Percentiles rank a stretch among this genome's conserved stretches.
These are phyloP conservation scores for Zalaria obscura DNA, from an alignment of 2,329 filamentous ascomycete genomes.

Conservation along the genomic window DNA sequence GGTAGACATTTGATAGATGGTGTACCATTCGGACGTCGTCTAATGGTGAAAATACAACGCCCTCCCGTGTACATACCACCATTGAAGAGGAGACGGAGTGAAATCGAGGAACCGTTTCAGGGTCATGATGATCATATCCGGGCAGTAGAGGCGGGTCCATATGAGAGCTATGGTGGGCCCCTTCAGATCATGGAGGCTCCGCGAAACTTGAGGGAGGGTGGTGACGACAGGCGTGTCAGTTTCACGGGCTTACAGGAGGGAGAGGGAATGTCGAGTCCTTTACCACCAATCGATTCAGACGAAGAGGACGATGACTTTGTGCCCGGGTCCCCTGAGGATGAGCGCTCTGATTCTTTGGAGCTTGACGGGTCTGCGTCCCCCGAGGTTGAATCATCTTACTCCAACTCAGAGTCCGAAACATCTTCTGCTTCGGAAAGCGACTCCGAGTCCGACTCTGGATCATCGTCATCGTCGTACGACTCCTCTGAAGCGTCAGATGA, in stretches of 20 bases:
- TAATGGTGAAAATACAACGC: conserved; percentile 45
- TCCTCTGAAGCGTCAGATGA: too few species aligned
- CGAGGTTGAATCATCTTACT: too few species aligned
- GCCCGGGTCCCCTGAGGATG: not conserved
- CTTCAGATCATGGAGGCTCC: too few species aligned
- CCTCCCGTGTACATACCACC: conserved; percentile 60
- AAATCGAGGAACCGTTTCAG: not conserved
- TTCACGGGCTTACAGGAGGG: too few species aligned
- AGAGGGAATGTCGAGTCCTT: too few species aligned
- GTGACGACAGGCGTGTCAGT: too few species aligned
- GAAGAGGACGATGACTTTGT: not conserved
- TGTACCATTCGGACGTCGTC: conserved; percentile 65
- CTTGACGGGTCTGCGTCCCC: too few species aligned
- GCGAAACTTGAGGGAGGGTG: too few species aligned
- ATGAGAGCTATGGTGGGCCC: conserved; percentile 3
- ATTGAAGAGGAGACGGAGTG: conserved; percentile 43
- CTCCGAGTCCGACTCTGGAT: too few species aligned
- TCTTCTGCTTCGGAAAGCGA: too few species aligned
- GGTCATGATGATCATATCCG: not conserved
- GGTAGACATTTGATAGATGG: conserved; percentile 77
- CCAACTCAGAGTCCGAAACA: too few species aligned
- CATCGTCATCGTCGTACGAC: too few species aligned
- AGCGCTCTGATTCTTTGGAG: not conserved
- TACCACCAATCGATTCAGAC: conserved; percentile 10
- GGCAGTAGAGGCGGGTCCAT: conserved; percentile 19